Conservation (phyloP, 208 protist species). For the Balamuthia mandrillaris region DNA sequence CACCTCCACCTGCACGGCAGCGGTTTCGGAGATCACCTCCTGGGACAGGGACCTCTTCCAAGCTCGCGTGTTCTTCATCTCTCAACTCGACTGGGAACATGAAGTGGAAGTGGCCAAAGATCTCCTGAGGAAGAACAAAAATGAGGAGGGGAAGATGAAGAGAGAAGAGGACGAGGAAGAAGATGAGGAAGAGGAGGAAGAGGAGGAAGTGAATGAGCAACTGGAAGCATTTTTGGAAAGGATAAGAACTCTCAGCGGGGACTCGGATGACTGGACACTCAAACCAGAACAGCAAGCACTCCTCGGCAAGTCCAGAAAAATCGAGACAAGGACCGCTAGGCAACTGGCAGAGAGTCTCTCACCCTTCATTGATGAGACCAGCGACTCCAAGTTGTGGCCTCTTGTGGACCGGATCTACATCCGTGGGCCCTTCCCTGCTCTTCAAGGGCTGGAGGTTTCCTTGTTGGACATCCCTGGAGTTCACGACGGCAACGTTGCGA, state of each 20-base stretch:
- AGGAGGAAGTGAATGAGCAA: neutral
- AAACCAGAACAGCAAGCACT: neutral
- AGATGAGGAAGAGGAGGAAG: neutral
- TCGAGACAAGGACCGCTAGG: neutral
- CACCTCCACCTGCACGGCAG: neutral
- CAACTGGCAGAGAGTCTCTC: neutral
- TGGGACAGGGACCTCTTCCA: neutral
- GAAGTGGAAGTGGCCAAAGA: neutral
- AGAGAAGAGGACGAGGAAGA: no score
- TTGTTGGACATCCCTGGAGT: slow-evolving; percentile 17
- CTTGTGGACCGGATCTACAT: slow-evolving; percentile 4
- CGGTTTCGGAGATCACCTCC: neutral
- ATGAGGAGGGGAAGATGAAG: no score
- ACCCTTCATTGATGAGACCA: neutral
- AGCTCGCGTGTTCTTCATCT: neutral
- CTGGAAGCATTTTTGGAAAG: neutral
- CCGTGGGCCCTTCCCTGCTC: neutral
- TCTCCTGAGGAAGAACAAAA: no score
- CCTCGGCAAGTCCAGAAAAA: neutral
- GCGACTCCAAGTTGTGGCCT: neutral
- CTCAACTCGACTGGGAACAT: neutral
- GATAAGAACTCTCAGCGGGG: neutral
- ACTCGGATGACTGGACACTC: neutral
- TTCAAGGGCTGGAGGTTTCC: neutral
- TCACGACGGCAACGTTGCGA: neutral